Base-by-base conservation (phyloP, 2,329 filamentous ascomycete species). In the Trichoderma polysporum region DNA sequence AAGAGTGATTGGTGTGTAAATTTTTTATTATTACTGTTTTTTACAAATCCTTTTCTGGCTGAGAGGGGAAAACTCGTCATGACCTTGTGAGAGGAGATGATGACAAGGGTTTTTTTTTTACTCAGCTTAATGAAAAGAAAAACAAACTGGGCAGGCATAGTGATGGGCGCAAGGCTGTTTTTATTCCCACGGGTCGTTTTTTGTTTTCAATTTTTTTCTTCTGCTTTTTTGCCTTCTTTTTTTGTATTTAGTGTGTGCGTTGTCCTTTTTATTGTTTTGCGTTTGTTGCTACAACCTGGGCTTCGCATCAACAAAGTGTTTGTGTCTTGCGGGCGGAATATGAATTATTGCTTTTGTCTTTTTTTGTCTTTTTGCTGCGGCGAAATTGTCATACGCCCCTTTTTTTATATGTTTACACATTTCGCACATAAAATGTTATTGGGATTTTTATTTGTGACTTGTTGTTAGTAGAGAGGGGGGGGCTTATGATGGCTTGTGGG, bases 151-250 rank as follows among this genome's bases (percentile, higher is more conserved):
- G 60, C 60, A 47, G 60, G 60, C 50, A 63, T 63, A 45, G 60
- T 63, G 60, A 54, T 63, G 60, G 59, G 60, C 60, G 60, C 60
- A 63, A 54, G 60, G 50, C 60, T 63, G 49, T 54, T 63, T 63
- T 63, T 63, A 63, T 63, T 63, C 60, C 60, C 60, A 63, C 41
- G 39, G 60, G 37, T 22, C 60, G 60, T 63, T 63, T 63, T 60
- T 63, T 47, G 19, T 52, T 62, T 50, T 61, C 22, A 4, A n/a
- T n/a, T 45, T 33, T 37, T 17, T n/a, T 5, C 3, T 27, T n/a
- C 33, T 50, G 15, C 13, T 29, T 33, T 62, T 39, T 25, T 37
- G 3, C 13, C n/a, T 19, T 10, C 45, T n/a, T 19, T 52, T 50
- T 61, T 56, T 63, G 60, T 63, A 63, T 56, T 25, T 63, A 63